phyloP scores from a whole-genome alignment of 768 basidiomycete genomes.

The Tephrocybe sp. region DNA sequence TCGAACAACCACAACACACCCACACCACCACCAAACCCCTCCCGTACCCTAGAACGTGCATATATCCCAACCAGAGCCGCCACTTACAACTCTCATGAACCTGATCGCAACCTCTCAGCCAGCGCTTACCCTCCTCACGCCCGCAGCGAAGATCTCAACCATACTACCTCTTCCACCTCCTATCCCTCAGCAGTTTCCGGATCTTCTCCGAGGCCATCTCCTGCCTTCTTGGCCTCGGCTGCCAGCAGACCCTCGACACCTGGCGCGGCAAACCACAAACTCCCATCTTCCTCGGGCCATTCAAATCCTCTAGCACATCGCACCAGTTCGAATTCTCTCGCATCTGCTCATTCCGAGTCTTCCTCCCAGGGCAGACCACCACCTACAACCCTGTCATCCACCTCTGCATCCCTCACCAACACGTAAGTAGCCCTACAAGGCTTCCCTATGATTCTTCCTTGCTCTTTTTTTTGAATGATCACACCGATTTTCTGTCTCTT shows the following conservation, averaged over 20 bases:
- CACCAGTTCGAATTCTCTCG: slow-evolving; percentile 45
- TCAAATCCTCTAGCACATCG: slow-evolving; percentile 46
- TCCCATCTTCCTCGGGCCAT: slow-evolving; percentile 53
- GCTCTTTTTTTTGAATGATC: slow-evolving; percentile 14
- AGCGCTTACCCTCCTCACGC: slow-evolving; percentile 43
- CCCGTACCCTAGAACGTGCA: slow-evolving; percentile 49
- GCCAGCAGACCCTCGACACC: slow-evolving; percentile 61
- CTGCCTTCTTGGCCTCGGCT: slow-evolving; percentile 43
- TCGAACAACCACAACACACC: slow-evolving; percentile 23
- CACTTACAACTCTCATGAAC: slow-evolving; percentile 55
- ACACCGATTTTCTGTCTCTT: slow-evolving; percentile 25
- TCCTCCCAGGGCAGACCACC: slow-evolving; percentile 47
- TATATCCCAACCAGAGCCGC: slow-evolving; percentile 62
- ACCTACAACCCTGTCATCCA: slow-evolving; percentile 52
- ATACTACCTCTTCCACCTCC: slow-evolving; percentile 33
- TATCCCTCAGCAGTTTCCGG: slow-evolving; percentile 23
- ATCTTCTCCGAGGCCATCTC: slow-evolving; percentile 43
- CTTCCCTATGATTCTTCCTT: slow-evolving; percentile 1
- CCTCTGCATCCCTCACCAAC: slow-evolving; percentile 53
- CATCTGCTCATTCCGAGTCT: slow-evolving; percentile 54
- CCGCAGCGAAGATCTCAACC: slow-evolving; percentile 73
- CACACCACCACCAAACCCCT: slow-evolving; percentile 31
- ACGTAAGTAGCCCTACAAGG: slow-evolving; percentile 58
- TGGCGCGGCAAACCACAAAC: slow-evolving; percentile 43
- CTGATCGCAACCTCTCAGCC: slow-evolving; percentile 46